Conservation (phyloP, 345 rosid genomes). For the Murraya koenigii region DNA sequence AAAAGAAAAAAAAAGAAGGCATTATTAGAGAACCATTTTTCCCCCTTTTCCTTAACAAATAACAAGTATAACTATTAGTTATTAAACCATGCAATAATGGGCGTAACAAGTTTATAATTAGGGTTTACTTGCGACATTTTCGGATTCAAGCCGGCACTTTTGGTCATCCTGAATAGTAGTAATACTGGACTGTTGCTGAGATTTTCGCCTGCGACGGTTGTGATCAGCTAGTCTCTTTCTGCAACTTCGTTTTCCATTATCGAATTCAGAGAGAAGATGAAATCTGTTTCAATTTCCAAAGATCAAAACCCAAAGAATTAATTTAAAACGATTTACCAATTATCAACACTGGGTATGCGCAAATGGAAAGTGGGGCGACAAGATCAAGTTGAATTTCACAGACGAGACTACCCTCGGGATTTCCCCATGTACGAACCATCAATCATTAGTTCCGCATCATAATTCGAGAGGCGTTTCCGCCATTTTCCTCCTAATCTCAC, state of each 20-base stretch:
- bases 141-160: constrained; percentile 42
- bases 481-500: background rate
- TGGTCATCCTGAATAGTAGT: constrained; percentile 30
- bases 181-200: constrained; percentile 38
- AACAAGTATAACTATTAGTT: no score
- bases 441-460: constrained; percentile 17
- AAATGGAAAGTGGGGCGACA: background rate
- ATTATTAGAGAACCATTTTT: background rate
- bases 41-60: no score
- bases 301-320: background rate
- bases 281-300: constrained; percentile 46
- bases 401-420: constrained; percentile 51
- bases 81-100: background rate
- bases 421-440: constrained; percentile 20
- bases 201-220: constrained; percentile 88
- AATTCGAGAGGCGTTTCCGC: constrained; percentile 22
- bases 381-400: constrained; percentile 8
- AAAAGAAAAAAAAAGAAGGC: background rate
- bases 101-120: no score
- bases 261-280: constrained; percentile 87
- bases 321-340: background rate
- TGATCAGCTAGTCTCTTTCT: constrained; percentile 93
- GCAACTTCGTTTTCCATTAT: constrained; percentile 98
- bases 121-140: constrained; percentile 37
- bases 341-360: background rate